Conservation (phyloP, 495 filamentous ascomycete species). For the Podospora australis region DNA sequence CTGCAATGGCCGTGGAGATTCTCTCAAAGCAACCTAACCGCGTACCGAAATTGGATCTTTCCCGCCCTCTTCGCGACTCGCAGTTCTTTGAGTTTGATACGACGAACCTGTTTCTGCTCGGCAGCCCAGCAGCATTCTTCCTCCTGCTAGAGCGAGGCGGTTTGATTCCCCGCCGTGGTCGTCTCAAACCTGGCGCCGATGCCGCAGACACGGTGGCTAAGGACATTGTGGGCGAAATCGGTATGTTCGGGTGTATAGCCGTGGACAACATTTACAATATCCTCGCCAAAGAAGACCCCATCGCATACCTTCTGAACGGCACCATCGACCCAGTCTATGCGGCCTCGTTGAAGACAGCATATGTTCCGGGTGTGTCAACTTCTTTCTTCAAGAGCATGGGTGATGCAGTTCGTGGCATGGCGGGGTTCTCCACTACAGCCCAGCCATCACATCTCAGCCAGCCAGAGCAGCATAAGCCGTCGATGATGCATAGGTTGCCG, state of each 20-base stretch:
- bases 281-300: constrained; percentile 59
- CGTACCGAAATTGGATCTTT: constrained; percentile 49
- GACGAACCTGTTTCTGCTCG: constrained; percentile 78
- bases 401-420: constrained; percentile 42
- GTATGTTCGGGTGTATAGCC: constrained; percentile 80
- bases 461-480: constrained; percentile 26
- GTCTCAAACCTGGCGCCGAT: constrained; percentile 67
- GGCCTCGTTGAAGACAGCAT: constrained; percentile 64
- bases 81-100: constrained; percentile 88
- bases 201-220: constrained; percentile 49
- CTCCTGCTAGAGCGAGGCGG: constrained; percentile 76
- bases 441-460: background rate
- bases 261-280: constrained; percentile 98
- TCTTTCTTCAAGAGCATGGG: constrained; percentile 62
- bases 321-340: constrained; percentile 78
- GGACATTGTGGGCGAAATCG: constrained; percentile 66
- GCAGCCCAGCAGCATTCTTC: constrained; percentile 93
- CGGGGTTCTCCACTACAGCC: constrained; percentile 7
- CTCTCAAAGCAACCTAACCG: constrained; percentile 77
- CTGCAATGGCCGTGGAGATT: constrained; percentile 88
- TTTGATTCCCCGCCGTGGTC: constrained; percentile 70
- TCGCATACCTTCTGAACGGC: constrained; percentile 88
- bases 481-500: constrained; percentile 56
- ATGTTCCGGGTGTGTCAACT: constrained; percentile 65
- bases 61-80: constrained; percentile 38